Evolutionary conservation across 2,329 filamentous ascomycete genomes (phyloP), one percentile per base, ranked within the genome.

Genomic region (Fusarium tricinctum): DNA sequence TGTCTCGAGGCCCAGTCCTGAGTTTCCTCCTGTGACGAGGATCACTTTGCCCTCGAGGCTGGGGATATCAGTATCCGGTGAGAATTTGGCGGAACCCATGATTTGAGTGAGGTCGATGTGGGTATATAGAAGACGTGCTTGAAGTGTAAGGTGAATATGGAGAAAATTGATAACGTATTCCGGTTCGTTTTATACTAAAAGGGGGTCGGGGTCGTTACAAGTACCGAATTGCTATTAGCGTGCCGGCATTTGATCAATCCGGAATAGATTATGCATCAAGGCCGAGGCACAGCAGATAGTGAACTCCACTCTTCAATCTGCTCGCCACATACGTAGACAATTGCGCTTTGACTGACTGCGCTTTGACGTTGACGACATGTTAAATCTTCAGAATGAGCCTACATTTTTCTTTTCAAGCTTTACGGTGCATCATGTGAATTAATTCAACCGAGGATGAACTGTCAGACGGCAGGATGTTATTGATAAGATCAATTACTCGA

Each of bases 1-100:
- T 3, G 35, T 51, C 17, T 60, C 57, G 0, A 60, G 35, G 1
- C 57, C 57, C 0, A 60, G 8, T 0, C 57, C 57, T 0, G 57
- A 60, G 38, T 60, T 60, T 4, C 57, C 54, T n/a, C 57, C 57
- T 0, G 57, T 60, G 6, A 60, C 59, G 8, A 60, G 54, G 17
- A 60, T 51, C 2, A 59, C 26, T 8, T 38, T 60, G 14, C 30
- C 57, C 10, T 51, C n/a, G 17, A 44, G 54, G n/a, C 38, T 60
- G 4, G 54, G 44, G 1, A 60, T 59, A 6, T 51, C 54, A 3
- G 54, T 44, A 1, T 60, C 57, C 5, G 57, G 57, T 0, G 43
- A 43, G 5, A 59, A 60, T 10, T 44, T 44, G 2, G 19, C 4
- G 8, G 57, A 35, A 3, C 5, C 12, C 57, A 60, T 60, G 19